Evolutionary conservation across 139 green algal species (phyloP).

Genomic region (Asterochloris sp.): DNA sequence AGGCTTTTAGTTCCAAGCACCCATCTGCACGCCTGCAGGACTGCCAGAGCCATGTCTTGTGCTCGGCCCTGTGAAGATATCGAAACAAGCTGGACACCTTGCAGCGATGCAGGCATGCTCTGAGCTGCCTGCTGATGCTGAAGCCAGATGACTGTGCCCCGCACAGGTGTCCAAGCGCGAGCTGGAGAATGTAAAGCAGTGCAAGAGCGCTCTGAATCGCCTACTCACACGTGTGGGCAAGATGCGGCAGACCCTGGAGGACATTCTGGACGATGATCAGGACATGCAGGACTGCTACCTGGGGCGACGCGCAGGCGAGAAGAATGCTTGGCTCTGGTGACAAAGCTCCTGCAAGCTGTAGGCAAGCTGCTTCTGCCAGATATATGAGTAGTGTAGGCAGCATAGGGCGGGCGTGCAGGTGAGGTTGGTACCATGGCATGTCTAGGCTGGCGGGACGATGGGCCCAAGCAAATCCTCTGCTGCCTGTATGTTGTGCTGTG

Average conservation of each 20-base stretch:
- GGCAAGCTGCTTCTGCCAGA: too few relatives aligned
- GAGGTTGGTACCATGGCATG: too few relatives aligned
- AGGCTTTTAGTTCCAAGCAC: too few relatives aligned
- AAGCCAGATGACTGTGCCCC: background rate
- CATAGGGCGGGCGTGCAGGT: too few relatives aligned
- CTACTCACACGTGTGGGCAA: slow-evolving; percentile 13
- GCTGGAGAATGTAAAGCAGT: slow-evolving; percentile 15
- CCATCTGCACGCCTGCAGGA: too few relatives aligned
- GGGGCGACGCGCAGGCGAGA: background rate
- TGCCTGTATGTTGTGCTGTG: too few relatives aligned
- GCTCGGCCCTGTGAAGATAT: background rate
- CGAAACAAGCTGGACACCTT: background rate
- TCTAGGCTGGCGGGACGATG: too few relatives aligned
- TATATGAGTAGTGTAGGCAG: too few relatives aligned
- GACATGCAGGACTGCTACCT: slow-evolving; percentile 33
- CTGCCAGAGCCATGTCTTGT: background rate
- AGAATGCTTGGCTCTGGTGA: too few relatives aligned
- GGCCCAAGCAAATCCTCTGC: too few relatives aligned
- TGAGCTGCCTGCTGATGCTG: background rate
- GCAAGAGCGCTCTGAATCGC: slow-evolving; percentile 22
- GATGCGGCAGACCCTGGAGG: slow-evolving; percentile 27
- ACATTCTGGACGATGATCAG: slow-evolving; percentile 25
- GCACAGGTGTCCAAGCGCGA: slow-evolving; percentile 18
- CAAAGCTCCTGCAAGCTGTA: too few relatives aligned
- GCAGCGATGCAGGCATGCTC: too few relatives aligned